Base-by-base conservation (phyloP, 2,329 filamentous ascomycete species). In the Colletotrichum spaethianum region DNA sequence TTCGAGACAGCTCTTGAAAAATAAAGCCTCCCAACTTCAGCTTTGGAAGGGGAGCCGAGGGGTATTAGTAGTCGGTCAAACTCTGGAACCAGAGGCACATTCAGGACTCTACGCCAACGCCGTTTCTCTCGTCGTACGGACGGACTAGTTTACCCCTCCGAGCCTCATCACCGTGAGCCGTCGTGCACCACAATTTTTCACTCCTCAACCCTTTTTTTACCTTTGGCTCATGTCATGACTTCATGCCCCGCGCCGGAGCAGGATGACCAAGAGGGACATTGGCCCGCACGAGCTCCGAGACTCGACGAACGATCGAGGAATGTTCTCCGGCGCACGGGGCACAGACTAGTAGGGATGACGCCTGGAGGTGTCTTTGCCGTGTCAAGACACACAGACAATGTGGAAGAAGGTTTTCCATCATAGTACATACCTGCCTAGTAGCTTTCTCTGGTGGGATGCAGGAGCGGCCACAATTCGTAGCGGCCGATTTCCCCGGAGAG, bases 321-420 rank as follows among this genome's bases (percentile, higher is more conserved):
- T 72, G 40, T 69, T 69, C 65, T 69, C 69, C 69, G 69, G 59
- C 46, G 69, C 69, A 69, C 65, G 69, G 69, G 31, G 52, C 69
- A 72, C n/a, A 56, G 53, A 23, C 69, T 72, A 72, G 69, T 72
- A 72, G 60, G 69, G 69, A 69, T 72, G 59, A 16, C 36, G 69
- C 69, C 59, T 69, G 69, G 28, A 69, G n/a, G 44, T 23, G 28
- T 40, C 50, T 20, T 31, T 23, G 31, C 28, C 38, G 42, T 26
- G 59, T 62, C 33, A 4, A 56, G 33, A 56, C 53, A 8, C n/a
- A 23, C 53, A 8, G 12, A 23, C 53, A 42, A 42, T 8, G 40
- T 42, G 40, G 40, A 16, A 11, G 40, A 42, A 14, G 40, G 40
- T 18, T 18, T 42, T 36, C 40, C n/a, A n/a, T n/a, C n/a, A n/a